Evolutionary conservation across 139 green algal genomes (phyloP).

Genomic region (Limnomonas spitsbergensis): DNA sequence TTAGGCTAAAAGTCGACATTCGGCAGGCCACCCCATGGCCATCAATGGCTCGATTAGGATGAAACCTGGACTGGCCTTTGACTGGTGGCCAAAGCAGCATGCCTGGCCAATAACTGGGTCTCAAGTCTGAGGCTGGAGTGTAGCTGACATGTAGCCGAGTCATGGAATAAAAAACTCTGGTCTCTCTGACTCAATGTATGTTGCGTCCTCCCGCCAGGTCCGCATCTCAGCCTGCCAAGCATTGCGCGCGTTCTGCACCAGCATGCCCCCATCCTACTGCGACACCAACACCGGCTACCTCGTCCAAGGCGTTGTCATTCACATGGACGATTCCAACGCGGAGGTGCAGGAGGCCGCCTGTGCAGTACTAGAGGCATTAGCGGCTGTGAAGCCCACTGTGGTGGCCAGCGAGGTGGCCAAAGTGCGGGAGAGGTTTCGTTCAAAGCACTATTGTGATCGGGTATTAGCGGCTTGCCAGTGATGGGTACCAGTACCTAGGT

Average conservation of each 20-base stretch:
- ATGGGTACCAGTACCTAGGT: no score
- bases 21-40: no score
- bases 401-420: constrained; percentile 50
- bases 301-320: constrained; percentile 61
- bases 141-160: no score
- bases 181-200: no score
- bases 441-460: constrained; percentile 47
- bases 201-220: no score
- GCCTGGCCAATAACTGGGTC: no score
- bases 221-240: constrained; percentile 38
- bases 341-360: constrained; percentile 52
- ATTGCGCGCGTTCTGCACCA: constrained; percentile 45
- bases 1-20: no score
- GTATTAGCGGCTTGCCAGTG: constrained; percentile 40
- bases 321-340: constrained; percentile 74
- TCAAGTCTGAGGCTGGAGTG: no score
- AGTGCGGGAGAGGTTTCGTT: constrained; percentile 48
- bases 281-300: constrained; percentile 69
- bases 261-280: constrained; percentile 47
- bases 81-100: no score
- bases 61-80: no score
- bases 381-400: constrained; percentile 34
- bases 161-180: no score
- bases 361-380: constrained; percentile 47
- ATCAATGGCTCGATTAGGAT: no score